phyloP scores from a whole-genome alignment of 2,329 filamentous ascomycete genomes.

The Chaetomium sp. region DNA sequence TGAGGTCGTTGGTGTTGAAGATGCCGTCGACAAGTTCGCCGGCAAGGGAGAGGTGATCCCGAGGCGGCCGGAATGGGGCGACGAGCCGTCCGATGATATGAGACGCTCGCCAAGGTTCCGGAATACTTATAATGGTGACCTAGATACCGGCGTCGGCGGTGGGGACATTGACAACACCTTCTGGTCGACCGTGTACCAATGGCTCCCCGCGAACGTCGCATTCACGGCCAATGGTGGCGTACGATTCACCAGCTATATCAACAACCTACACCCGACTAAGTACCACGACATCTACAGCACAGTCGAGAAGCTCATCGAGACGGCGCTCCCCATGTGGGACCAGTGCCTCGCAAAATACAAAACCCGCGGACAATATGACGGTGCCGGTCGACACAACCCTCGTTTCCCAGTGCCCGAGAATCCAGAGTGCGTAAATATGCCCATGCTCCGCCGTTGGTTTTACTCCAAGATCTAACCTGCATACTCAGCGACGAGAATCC shows the following conservation, averaged over 20 bases:
- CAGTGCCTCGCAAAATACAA: constrained; percentile 12
- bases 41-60: constrained; percentile 35
- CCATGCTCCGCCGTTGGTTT: neutral
- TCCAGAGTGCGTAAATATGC: neutral
- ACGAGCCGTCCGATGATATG: neutral
- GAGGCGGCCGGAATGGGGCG: neutral
- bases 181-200: constrained; percentile 39
- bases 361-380: neutral
- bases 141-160: neutral
- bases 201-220: constrained; percentile 43
- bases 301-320: constrained; percentile 43
- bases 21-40: constrained; percentile 34
- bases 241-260: constrained; percentile 48
- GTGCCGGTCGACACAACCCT: constrained; percentile 1
- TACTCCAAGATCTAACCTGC: neutral
- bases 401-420: neutral
- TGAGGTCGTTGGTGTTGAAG: constrained; percentile 37
- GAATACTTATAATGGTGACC: neutral
- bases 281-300: constrained; percentile 40
- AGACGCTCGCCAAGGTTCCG: neutral
- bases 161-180: constrained; percentile 2
- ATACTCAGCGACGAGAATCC: constrained; percentile 1
- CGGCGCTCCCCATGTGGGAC: constrained; percentile 47
- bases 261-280: constrained; percentile 46
- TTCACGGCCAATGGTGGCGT: constrained; percentile 38